These are phyloP conservation scores for Eugenia klotzschiana DNA, from an alignment of 441 rosid species.

Conservation along the genomic window DNA sequence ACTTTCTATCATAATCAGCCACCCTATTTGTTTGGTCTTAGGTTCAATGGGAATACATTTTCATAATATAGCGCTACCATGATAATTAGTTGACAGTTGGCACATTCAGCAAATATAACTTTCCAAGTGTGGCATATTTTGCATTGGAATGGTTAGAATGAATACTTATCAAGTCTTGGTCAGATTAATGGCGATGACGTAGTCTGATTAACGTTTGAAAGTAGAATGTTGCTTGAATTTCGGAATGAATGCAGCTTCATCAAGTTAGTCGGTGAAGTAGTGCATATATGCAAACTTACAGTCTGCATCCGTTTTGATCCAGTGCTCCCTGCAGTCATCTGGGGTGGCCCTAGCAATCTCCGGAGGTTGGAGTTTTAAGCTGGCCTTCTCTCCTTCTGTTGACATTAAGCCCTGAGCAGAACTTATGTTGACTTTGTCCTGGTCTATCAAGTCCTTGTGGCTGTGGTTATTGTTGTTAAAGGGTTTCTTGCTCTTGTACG, in stretches of 20 bases:
- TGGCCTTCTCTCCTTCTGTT: slow-evolving; percentile 18
- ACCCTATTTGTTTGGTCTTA: neutral
- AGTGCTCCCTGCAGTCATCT: slow-evolving; percentile 44
- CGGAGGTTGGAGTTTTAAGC: slow-evolving; percentile 19
- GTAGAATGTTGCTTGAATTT: neutral
- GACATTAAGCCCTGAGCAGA: slow-evolving; percentile 16
- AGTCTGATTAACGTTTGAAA: neutral
- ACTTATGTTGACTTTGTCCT: slow-evolving; percentile 13
- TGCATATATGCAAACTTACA: slow-evolving; percentile 41
- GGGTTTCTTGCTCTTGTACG: slow-evolving; percentile 9
- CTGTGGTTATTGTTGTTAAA: slow-evolving; percentile 4
- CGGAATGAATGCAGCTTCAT: neutral
- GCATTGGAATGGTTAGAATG: neutral
- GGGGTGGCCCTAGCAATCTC: slow-evolving; percentile 18
- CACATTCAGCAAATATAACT: neutral
- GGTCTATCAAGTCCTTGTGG: slow-evolving; percentile 10
- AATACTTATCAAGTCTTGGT: neutral
- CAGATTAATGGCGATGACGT: neutral
- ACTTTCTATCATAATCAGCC: neutral
- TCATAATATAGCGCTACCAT: neutral
- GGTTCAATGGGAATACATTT: neutral
- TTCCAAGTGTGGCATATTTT: neutral
- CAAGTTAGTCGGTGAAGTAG: neutral
- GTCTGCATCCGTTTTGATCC: slow-evolving; percentile 88
- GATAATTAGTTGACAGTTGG: neutral